Evolutionary conservation across 768 basidiomycete species (phyloP).

Genomic region (Boletus reticuloceps): DNA sequence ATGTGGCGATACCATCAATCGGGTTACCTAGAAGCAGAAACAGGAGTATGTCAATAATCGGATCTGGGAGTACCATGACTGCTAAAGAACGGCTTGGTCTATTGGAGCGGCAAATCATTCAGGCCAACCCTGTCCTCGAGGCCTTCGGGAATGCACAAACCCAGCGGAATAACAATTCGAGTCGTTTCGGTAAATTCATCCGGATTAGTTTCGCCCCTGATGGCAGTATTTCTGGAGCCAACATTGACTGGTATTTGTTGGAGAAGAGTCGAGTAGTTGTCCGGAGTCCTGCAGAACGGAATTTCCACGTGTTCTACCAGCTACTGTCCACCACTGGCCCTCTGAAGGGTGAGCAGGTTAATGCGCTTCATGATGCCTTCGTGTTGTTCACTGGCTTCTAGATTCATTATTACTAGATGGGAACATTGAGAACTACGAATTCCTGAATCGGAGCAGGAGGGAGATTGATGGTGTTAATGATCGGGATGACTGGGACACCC

Average conservation of each 20-base stretch:
- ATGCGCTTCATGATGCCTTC: neutral
- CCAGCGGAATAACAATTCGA: constrained; percentile 97
- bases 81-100: constrained; percentile 79
- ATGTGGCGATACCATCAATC: constrained; percentile 55
- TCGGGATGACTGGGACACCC: constrained; percentile 76
- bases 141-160: constrained; percentile 99
- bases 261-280: constrained; percentile 96
- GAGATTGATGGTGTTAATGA: constrained; percentile 98
- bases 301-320: constrained; percentile 98
- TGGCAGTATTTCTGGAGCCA: constrained; percentile 95
- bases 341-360: constrained; percentile 56
- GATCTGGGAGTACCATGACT: constrained; percentile 44
- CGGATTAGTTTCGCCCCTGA: constrained; percentile 90
- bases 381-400: constrained; percentile 29
- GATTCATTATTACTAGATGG: constrained; percentile 75
- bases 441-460: constrained; percentile 82
- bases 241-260: constrained; percentile 97
- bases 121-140: constrained; percentile 96
- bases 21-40: constrained; percentile 71
- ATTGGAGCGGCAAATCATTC: constrained; percentile 92
- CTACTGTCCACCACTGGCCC: constrained; percentile 72
- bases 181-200: constrained; percentile 98
- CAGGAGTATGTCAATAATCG: constrained; percentile 48
- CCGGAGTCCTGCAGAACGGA: constrained; percentile 83
- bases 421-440: constrained; percentile 80